Base-by-base conservation (phyloP, 1,284 basidiomycete species). In the Rhodotorula sp. region DNA sequence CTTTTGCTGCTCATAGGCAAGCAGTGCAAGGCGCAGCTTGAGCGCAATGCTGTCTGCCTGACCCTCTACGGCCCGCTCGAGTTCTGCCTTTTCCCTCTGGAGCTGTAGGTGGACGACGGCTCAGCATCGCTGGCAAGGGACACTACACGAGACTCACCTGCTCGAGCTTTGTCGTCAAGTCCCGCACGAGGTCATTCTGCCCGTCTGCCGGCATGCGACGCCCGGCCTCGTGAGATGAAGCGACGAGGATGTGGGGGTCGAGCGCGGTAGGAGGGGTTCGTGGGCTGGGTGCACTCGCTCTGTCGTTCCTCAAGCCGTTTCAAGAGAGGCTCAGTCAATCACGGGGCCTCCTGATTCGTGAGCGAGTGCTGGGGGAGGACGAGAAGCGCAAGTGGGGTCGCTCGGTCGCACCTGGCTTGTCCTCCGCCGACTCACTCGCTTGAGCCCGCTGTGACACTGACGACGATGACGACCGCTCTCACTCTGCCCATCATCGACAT, bases 401-500 rank as follows among this genome's bases (percentile, higher is more conserved):
- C n/a, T n/a, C n/a, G n/a, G 40, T 44, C 11, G 40, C 9, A 10
- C 40, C 13, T 4, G 40, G 40, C 40, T 44, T 11, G 40, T 44
- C 40, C 40, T 44, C 16, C 7, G 8, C 13, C 34, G 10, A 10
- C 34, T 34, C 34, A 34, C 34, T 10, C 34, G 34, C 34, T 13
- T 6, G 11, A 44, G 40, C 5, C 10, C 5, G 40, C 40, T 44
- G 40, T 4, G 16, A 40, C 24, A 2, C 6, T n/a, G 11, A 15
- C 13, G 24, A 40, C n/a, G 37, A 54, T 47, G 51, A 37, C 50
- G 20, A 22, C 28, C 37, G 24, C 30, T 16, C 22, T 50, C 62
- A 67, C 76, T 1, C 77, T 81, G 26, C 81, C 81, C 20, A 70
- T 80, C 46, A 78, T 81, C 59, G 77, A 79, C 66, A 77, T 81